Evolutionary conservation across 2,329 filamentous ascomycete species (phyloP), one percentile per base, ranked within the genome.

Genomic region (Talaromyces rugulosus): DNA sequence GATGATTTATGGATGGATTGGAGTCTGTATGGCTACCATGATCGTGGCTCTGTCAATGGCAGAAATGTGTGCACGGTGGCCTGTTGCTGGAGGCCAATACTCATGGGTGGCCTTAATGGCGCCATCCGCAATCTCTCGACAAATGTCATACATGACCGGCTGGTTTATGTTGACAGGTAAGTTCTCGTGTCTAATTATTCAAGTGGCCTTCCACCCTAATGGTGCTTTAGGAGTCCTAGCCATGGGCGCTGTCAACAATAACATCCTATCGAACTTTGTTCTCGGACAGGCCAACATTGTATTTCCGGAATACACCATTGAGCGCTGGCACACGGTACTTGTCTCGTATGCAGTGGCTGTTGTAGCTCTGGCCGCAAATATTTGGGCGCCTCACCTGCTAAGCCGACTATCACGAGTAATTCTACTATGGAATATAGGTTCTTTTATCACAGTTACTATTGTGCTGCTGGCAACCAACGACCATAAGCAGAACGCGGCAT

Each of bases 1-100:
- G 50, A 86, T 86, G 81, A 77, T 86, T 6, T 86, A 82, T 74
- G 80, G 80, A 50, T 86, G 82, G 79, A 70, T 86, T 27, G 82
- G 78, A 4, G 80, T 85, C 28, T 83, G 81, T 63, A 56, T 81
- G 9, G 74, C 81, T 23, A 80, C 81, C 1, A 70, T 86, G 12
- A 77, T 80, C 7, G 83, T 86, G 5, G 83, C 82, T 11, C 83
- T 85, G 62, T 82, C 82, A 1, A 84, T 86, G 79, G 84, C 84
- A 23, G 84, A 87, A 67, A 85, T 83, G 77, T 85, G 83, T 63
- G 81, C 79, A 31, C 82, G 80, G 64, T 85, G 82, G 65, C 83
- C 83, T 0, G 77, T 85, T 27, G 83, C 83, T 8, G 81, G 83
- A 34, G 81, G 84, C 6, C 83, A 85, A 66, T 86, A 86, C 66